Evolutionary conservation across 1,284 basidiomycete genomes (phyloP), one percentile per base, ranked within the genome.

Genomic region (Pterulicium gracile): DNA sequence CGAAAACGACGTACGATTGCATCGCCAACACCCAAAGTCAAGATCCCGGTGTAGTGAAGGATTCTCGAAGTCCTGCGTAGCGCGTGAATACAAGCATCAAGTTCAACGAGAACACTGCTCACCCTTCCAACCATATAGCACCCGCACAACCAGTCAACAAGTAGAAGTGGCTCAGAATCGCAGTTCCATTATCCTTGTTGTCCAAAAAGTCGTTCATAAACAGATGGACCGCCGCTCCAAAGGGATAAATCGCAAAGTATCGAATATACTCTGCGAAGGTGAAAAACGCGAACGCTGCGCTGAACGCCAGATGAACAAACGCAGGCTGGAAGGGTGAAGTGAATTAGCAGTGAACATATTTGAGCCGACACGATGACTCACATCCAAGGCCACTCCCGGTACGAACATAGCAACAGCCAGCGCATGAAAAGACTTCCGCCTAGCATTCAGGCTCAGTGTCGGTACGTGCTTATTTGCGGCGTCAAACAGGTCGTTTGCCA

Each of bases 191-290:
- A 63, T 99, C 96, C 68, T 94, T 93, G 55, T 86, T 73, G 62
- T 99, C 96, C 58, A 98, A 70, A 59, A 99, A 99, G 63, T 98
- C 95, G 67, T 87, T 88, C 75, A 98, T 83, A 66, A 99, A 99
- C 50, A 98, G 69, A 66, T 99, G 96, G 20, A 99, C 79, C 10
- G 81, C 74, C 3, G 90, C 95, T 4, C 94, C 93, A 56, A 98
- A 88, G 2, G 96, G 96, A 65, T 95, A 98, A 23, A 98, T 77
- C 24, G 96, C 96, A 65, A 98, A 99, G 65, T 98, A 99, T 44
- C 96, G 87, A 52, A 95, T 77, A 66, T 96, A 97, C 67, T 97
- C 93, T 47, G 87, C 81, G 61, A 97, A 96, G n/a, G 82, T 90
- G 68, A 97, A 97, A 51, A 90, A 63, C 3, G 93, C 83, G 61